Evolutionary conservation across 805 yeast genomes (phyloP).

Genomic region (Wickerhamiella musiphila): DNA sequence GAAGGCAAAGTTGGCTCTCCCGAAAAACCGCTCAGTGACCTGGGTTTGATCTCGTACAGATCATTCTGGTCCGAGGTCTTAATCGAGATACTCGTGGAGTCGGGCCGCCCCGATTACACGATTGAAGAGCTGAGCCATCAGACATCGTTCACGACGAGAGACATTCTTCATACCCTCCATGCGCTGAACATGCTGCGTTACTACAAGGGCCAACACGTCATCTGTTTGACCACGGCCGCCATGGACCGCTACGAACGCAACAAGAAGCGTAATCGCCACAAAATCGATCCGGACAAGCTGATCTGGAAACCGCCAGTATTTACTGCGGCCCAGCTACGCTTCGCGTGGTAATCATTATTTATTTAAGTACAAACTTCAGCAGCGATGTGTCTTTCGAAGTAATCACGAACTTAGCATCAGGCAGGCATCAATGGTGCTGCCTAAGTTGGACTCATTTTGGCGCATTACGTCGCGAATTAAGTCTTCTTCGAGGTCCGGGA

Average conservation of each 20-base stretch:
- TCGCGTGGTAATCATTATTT: constrained; percentile 54
- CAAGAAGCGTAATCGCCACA: constrained; percentile 55
- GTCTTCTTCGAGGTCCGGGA: constrained; percentile 54
- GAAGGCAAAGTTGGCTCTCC: constrained; percentile 93
- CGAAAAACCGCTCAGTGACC: constrained; percentile 89
- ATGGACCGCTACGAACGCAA: constrained; percentile 55
- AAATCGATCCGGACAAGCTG: constrained; percentile 52
- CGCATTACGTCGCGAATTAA: constrained; percentile 52
- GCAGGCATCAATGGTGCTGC: constrained; percentile 55
- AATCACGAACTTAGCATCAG: constrained; percentile 18
- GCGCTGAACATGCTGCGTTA: constrained; percentile 79
- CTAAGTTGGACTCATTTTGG: constrained; percentile 49
- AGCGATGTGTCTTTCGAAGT: neutral
- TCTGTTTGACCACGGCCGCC: constrained; percentile 70
- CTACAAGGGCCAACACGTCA: constrained; percentile 88
- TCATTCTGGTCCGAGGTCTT: constrained; percentile 93
- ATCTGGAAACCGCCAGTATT: constrained; percentile 89
- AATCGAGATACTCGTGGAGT: constrained; percentile 53
- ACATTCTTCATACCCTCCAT: constrained; percentile 82
- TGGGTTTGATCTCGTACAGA: constrained; percentile 83
- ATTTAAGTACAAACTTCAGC: neutral
- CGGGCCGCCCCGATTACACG: constrained; percentile 44
- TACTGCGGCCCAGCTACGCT: constrained; percentile 87
- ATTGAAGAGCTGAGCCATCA: constrained; percentile 77
- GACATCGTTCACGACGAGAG: constrained; percentile 93